Base-by-base conservation (phyloP, 345 rosid genomes). In the Dipteronia sinensis region DNA sequence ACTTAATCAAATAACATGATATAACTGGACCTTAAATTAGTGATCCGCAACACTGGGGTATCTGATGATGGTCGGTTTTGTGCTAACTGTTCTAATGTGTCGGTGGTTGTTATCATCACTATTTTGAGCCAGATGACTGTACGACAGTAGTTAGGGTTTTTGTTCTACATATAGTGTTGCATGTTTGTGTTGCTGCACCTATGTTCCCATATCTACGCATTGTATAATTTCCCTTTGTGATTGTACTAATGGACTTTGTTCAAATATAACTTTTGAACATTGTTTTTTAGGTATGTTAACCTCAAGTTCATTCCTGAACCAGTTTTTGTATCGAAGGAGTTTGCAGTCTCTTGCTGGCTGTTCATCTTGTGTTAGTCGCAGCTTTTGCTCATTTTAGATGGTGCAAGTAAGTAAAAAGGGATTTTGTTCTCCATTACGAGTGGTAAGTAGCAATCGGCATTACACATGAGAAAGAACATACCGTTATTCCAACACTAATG, bases 251-350 rank as follows among this genome's bases (percentile, higher is more conserved):
- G 59, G 59, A 61, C 3, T 61, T 15, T 67, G 73, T 79, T 76
- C 79, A 72, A 55, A n/a, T 55, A 68, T 77, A 65, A 73, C 55
- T 71, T 79, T 53, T 31, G 34, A 15, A 62, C 40, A 47, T 80
- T 44, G 27, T 88, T 69, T 79, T 73, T 78, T 88, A 95, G 99
- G 99, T 96, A 98, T 83, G 98, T 96, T 58, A 96, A 96, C 91
- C 91, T 96, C 94, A 96, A 94, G 82, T 96, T 96, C 66, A 81
- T 94, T 79, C 94, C 97, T 62, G 97, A 96, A 83, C 89, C 87
- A 76, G 71, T 91, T 79, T 96, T 96, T 85, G 85, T 96, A 72
- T 94, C 98, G 29, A 96, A 90, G 88, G 88, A 83, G 84, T 94
- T 96, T 89, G 96, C 98, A 40, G 23, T 89, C 77, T 82, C 90